These are phyloP conservation scores for Mycena alexandri DNA, from an alignment of 768 basidiomycete species.

Conservation along the genomic window DNA sequence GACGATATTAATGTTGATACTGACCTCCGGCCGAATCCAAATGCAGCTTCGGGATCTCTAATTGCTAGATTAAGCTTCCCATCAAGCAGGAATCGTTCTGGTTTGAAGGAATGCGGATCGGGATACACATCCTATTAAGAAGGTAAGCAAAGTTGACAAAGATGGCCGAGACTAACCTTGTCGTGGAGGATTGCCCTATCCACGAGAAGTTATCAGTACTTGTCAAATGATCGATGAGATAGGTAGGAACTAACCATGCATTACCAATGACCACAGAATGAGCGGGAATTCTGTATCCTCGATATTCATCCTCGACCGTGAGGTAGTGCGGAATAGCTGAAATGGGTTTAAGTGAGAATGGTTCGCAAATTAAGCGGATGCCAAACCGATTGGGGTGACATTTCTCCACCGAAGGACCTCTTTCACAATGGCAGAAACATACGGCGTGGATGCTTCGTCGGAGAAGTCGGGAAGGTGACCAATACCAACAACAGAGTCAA, in stretches of 20 bases:
- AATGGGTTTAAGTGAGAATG: too few species aligned
- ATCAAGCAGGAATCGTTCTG: too few species aligned
- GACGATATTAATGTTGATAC: background rate
- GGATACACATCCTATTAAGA: background rate
- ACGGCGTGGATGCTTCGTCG: background rate
- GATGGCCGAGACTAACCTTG: background rate
- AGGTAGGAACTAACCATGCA: too few species aligned
- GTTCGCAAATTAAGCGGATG: too few species aligned
- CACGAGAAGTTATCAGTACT: too few species aligned
- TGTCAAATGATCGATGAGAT: too few species aligned
- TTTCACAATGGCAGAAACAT: constrained; percentile 8
- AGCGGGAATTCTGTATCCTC: too few species aligned
- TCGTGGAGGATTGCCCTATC: too few species aligned
- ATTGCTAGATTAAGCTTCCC: background rate
- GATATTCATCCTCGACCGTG: too few species aligned
- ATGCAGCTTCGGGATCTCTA: background rate
- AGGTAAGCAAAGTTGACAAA: background rate
- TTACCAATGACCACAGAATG: too few species aligned
- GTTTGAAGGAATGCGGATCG: too few species aligned
- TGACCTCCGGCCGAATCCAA: constrained; percentile 11
- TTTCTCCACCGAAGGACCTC: constrained; percentile 11
- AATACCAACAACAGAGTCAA: background rate
- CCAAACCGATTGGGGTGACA: constrained; percentile 4
- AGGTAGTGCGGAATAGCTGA: too few species aligned
- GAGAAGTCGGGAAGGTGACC: background rate